Evolutionary conservation across 179 eudicot species (phyloP).

Genomic region (Spergularia azorica): DNA sequence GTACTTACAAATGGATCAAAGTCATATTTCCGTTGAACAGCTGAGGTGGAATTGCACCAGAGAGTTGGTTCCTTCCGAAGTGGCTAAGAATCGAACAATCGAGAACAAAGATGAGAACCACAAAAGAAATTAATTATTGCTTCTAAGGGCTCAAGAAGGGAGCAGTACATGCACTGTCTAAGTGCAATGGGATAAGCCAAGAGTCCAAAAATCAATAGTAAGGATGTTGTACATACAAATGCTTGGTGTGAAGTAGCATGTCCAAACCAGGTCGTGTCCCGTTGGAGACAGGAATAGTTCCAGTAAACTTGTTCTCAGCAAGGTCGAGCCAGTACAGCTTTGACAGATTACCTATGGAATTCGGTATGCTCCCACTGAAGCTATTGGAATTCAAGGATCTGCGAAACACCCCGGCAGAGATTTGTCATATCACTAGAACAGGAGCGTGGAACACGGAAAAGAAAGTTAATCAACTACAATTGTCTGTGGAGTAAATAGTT

Average conservation of each 20-base stretch:
- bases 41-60: slow-evolving; percentile 69
- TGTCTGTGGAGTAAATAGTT: background rate
- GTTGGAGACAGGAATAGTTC: slow-evolving; percentile 73
- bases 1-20: slow-evolving; percentile 73
- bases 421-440: background rate
- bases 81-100: slow-evolving; percentile 47
- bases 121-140: background rate
- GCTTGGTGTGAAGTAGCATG: slow-evolving; percentile 56
- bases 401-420: slow-evolving; percentile 27
- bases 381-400: slow-evolving; percentile 74
- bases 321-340: slow-evolving; percentile 86
- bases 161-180: background rate
- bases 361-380: slow-evolving; percentile 74
- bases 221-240: slow-evolving; percentile 58
- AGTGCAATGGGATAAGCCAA: background rate
- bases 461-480: background rate
- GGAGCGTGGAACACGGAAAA: background rate
- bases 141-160: background rate
- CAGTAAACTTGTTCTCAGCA: slow-evolving; percentile 69
- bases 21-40: slow-evolving; percentile 46
- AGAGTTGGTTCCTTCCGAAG: slow-evolving; percentile 69
- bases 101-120: background rate
- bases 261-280: slow-evolving; percentile 69
- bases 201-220: background rate
- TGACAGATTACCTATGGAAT: slow-evolving; percentile 61